phyloP scores from a whole-genome alignment of 129 eudicot genomes.

The Escallonia herrerae region DNA sequence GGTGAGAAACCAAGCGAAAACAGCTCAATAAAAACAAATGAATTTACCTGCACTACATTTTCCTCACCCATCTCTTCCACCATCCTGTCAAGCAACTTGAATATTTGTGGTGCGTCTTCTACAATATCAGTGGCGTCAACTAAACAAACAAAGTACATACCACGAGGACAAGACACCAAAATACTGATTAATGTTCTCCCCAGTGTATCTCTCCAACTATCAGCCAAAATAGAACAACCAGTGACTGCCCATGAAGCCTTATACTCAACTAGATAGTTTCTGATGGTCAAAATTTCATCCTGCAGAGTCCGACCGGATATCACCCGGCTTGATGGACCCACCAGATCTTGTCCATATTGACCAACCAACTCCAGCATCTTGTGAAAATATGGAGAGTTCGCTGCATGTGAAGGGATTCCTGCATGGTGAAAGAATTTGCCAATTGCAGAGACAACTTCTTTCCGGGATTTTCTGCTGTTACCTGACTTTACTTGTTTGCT shows the following conservation, averaged over 20 bases:
- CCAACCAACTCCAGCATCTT: conserved; percentile 90
- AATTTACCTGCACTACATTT: conserved; percentile 81
- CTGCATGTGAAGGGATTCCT: conserved; percentile 80
- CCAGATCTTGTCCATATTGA: conserved; percentile 66
- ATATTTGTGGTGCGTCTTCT: conserved; percentile 58
- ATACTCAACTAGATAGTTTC: conserved; percentile 60
- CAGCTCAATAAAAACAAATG: conserved; percentile 2
- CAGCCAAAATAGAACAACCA: conserved; percentile 93
- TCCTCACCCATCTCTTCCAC: conserved; percentile 96
- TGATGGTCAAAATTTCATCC: conserved; percentile 60
- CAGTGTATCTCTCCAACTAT: conserved; percentile 74
- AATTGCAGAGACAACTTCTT: conserved; percentile 79
- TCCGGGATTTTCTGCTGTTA: conserved; percentile 38
- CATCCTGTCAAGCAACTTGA: conserved; percentile 63
- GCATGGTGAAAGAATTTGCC: conserved; percentile 86
- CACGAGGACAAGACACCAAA: conserved; percentile 92
- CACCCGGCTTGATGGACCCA: conserved; percentile 51
- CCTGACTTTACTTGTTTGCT: conserved; percentile 27
- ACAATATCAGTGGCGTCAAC: conserved; percentile 67
- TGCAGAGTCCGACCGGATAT: conserved; percentile 67
- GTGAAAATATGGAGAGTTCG: conserved; percentile 77
- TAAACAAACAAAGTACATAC: conserved; percentile 72
- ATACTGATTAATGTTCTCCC: conserved; percentile 63
- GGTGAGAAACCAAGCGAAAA: not conserved
- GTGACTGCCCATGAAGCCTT: conserved; percentile 87